Percentiles rank a stretch among this genome's conserved stretches.
phyloP scores from a whole-genome alignment of 164 flowering plant species.

The Vitis amurensis region DNA sequence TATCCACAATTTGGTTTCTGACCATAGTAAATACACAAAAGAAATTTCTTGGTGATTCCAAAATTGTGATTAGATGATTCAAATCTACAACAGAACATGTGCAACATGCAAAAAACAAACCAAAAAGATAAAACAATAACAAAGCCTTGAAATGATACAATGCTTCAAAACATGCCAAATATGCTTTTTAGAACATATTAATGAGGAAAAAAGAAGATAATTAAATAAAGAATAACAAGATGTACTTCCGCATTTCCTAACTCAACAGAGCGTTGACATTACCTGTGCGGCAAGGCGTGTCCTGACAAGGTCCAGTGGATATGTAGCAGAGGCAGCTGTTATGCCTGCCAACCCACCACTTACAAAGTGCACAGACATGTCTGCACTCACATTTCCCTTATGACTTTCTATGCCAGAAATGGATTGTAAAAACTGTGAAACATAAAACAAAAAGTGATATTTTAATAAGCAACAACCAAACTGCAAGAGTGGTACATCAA shows the following conservation, averaged over 20 bases:
- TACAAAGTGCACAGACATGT: constrained; percentile 53
- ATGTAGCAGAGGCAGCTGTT: constrained; percentile 79
- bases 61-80: no score
- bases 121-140: no score
- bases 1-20: no score
- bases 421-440: constrained; percentile 56
- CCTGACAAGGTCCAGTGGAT: constrained; percentile 86
- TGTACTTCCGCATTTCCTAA: not conserved
- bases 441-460: not conserved
- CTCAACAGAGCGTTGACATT: constrained; percentile 4
- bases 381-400: constrained; percentile 37
- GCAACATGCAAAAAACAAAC: no score
- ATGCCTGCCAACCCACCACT: constrained; percentile 87
- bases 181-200: no score
- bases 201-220: no score
- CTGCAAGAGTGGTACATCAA: not conserved
- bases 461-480: not conserved
- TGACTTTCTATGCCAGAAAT: constrained; percentile 43
- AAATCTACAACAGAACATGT: no score
- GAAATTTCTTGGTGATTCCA: no score
- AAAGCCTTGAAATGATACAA: no score
- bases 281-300: constrained; percentile 94
- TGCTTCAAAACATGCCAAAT: no score
- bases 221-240: not conserved
- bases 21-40: no score